A percentile compares a stretch with the other conserved stretches of the same genome.
phyloP scores from a whole-genome alignment of 257 asterid genomes.

The Phtheirospermum japonicum region DNA sequence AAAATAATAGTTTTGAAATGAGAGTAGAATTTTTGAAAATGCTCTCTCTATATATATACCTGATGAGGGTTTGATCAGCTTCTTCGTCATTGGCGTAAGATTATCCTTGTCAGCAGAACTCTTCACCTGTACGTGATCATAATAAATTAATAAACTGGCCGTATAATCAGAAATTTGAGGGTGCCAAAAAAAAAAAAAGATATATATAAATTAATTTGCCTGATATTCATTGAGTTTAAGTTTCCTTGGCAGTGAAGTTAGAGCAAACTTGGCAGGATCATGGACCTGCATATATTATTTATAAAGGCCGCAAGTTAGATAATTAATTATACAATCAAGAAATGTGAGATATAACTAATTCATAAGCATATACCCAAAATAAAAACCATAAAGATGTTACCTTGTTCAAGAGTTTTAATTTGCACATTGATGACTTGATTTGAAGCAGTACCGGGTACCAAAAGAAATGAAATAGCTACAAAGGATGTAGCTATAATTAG shows the following conservation, averaged over 20 bases:
- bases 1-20: too few relatives aligned
- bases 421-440: conserved; percentile 25
- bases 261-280: conserved; percentile 25
- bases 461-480: conserved; percentile 36
- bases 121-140: conserved; percentile 38
- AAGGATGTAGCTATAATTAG: conserved; percentile 27
- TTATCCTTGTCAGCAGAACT: conserved; percentile 33
- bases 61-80: conserved; percentile 32
- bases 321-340: too few relatives aligned
- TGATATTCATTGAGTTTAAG: conserved; percentile 37
- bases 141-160: too few relatives aligned
- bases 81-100: conserved; percentile 13
- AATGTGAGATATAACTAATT: not conserved
- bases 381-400: conserved; percentile 6
- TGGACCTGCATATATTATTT: too few relatives aligned
- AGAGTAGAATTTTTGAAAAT: too few relatives aligned
- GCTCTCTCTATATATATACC: conserved; percentile 41
- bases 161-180: too few relatives aligned
- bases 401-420: conserved; percentile 29
- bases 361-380: not conserved
- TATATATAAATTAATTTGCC: conserved; percentile 30
- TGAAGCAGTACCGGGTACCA: conserved; percentile 36
- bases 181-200: too few relatives aligned
- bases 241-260: conserved; percentile 47
- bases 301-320: not conserved